Conservation (phyloP, 2,329 filamentous ascomycete species). For the Colletotrichum endophyticum region DNA sequence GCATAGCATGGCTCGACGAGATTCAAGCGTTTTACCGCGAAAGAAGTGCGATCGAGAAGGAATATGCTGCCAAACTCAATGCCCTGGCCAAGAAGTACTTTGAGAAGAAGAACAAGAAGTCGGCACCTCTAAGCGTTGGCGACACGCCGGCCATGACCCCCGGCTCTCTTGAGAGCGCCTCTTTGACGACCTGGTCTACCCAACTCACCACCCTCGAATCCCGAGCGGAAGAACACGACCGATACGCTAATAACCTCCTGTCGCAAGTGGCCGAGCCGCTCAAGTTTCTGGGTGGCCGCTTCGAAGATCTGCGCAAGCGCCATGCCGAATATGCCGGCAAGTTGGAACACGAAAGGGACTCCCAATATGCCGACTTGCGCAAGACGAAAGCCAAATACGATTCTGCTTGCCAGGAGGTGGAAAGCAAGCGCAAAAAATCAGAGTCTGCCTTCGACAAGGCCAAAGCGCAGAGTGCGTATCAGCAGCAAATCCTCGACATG, state of each 20-base stretch:
- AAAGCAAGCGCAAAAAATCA: constrained; percentile 91
- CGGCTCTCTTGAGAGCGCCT: constrained; percentile 94
- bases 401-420: constrained; percentile 89
- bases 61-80: constrained; percentile 89
- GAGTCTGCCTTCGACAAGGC: constrained; percentile 93
- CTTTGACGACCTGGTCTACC: constrained; percentile 94
- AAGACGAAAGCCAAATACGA: constrained; percentile 96
- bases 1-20: constrained; percentile 94
- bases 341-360: constrained; percentile 87
- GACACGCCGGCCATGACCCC: constrained; percentile 93
- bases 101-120: constrained; percentile 94
- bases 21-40: constrained; percentile 98
- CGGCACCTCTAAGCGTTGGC: constrained; percentile 86
- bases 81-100: constrained; percentile 94
- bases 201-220: constrained; percentile 90
- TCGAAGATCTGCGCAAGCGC: constrained; percentile 91
- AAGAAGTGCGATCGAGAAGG: constrained; percentile 91
- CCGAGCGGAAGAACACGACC: constrained; percentile 87
- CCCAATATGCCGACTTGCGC: constrained; percentile 81
- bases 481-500: constrained; percentile 93
- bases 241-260: constrained; percentile 79
- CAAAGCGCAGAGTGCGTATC: constrained; percentile 90
- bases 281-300: constrained; percentile 73
- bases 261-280: constrained; percentile 85
- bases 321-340: constrained; percentile 89